These are phyloP conservation scores for Colletotrichum musae DNA, from an alignment of 2,329 filamentous ascomycete species.

Conservation along the genomic window DNA sequence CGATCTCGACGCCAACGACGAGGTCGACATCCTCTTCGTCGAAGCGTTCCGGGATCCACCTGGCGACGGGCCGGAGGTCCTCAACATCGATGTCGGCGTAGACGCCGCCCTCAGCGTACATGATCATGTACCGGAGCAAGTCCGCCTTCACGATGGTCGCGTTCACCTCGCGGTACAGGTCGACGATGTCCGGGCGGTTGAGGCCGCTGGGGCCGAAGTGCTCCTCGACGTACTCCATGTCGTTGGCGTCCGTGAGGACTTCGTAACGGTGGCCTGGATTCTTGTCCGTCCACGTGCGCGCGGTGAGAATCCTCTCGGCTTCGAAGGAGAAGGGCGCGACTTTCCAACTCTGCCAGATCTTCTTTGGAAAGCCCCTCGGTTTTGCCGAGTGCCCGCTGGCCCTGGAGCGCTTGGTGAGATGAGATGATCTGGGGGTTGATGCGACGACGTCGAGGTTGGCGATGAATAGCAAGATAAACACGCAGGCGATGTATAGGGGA, in stretches of 20 bases:
- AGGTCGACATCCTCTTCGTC: slow-evolving; percentile 76
- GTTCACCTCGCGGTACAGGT: slow-evolving; percentile 71
- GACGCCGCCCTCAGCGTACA: slow-evolving; percentile 85
- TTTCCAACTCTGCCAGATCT: slow-evolving; percentile 87
- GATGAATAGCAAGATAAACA: slow-evolving; percentile 62
- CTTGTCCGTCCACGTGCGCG: slow-evolving; percentile 75
- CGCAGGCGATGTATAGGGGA: slow-evolving; percentile 60
- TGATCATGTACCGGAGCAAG: slow-evolving; percentile 78
- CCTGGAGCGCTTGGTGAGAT: slow-evolving; percentile 37
- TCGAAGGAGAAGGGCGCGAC: slow-evolving; percentile 77
- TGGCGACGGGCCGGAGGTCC: slow-evolving; percentile 51
- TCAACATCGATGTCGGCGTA: slow-evolving; percentile 70
- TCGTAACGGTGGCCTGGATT: slow-evolving; percentile 79
- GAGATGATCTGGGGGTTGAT: slow-evolving; percentile 45
- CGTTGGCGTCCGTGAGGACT: slow-evolving; percentile 78
- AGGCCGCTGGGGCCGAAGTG: slow-evolving; percentile 76
- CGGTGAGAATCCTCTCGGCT: slow-evolving; percentile 71
- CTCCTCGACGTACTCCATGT: slow-evolving; percentile 76
- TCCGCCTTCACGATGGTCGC: slow-evolving; percentile 77
- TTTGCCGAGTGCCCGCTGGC: slow-evolving; percentile 24
- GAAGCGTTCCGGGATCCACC: slow-evolving; percentile 65
- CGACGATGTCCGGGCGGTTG: slow-evolving; percentile 76
- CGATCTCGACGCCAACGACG: slow-evolving; percentile 80
- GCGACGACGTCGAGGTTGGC: slow-evolving; percentile 60
- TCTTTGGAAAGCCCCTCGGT: slow-evolving; percentile 68